phyloP scores from a whole-genome alignment of 1,284 basidiomycete species.

The Tremellales sp. region DNA sequence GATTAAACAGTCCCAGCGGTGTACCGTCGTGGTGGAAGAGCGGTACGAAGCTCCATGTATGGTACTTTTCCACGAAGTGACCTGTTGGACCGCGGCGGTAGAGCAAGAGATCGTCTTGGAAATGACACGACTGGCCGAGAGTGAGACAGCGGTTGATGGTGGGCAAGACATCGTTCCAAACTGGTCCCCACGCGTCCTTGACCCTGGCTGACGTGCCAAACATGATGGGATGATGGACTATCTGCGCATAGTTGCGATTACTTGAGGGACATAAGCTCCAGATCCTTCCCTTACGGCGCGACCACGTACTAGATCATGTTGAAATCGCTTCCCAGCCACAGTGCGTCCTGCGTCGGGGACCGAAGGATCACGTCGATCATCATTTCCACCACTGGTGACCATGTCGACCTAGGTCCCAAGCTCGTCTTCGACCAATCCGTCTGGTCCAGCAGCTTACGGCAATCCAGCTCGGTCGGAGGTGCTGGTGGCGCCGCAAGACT shows the following conservation, averaged over 20 bases:
- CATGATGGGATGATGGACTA: constrained; percentile 13
- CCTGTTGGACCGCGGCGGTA: constrained; percentile 3
- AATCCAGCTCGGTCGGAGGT: no score
- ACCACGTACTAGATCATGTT: constrained; percentile 24
- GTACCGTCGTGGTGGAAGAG: constrained; percentile 4
- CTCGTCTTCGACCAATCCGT: constrained; percentile 22
- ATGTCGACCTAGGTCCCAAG: constrained; percentile 14
- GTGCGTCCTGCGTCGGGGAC: constrained; percentile 15
- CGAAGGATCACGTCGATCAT: constrained; percentile 15
- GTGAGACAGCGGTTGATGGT: background rate
- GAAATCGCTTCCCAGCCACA: constrained; percentile 25
- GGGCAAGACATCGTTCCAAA: constrained; percentile 1
- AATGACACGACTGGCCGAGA: background rate
- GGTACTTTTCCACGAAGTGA: constrained; percentile 7
- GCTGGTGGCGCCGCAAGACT: no score
- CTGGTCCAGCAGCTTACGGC: constrained; percentile 9
- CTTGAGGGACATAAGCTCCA: constrained; percentile 5
- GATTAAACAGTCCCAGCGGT: constrained; percentile 21
- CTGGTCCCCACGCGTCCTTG: constrained; percentile 6
- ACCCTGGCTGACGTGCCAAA: constrained; percentile 10
- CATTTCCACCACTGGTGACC: constrained; percentile 15
- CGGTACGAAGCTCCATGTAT: constrained; percentile 9
- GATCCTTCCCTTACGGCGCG: no score
- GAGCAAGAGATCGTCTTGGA: constrained; percentile 3
- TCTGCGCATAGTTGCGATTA: constrained; percentile 14